Evolutionary conservation across 345 rosid genomes (phyloP).

Genomic region (Eucalyptus guilfoylei): DNA sequence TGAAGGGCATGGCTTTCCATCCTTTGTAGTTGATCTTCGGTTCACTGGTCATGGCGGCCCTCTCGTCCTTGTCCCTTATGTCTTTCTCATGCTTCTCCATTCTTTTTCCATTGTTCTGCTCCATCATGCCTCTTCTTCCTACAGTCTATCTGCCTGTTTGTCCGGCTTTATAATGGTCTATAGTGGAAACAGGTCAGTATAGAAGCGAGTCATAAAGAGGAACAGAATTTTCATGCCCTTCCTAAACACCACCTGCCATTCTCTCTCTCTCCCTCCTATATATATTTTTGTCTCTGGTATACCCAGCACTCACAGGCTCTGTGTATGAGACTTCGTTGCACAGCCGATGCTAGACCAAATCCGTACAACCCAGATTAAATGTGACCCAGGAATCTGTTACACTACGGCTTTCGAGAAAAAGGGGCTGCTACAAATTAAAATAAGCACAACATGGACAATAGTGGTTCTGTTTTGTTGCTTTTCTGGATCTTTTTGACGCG

Average conservation of each 20-base stretch:
- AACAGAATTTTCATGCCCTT: neutral
- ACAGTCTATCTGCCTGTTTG: neutral
- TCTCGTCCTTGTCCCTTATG: neutral
- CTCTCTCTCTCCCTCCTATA: neutral
- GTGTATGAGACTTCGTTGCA: too few relatives aligned
- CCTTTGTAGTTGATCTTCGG: conserved; percentile 44
- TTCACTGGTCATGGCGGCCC: neutral
- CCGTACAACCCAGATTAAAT: neutral
- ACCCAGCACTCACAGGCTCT: neutral
- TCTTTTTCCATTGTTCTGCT: neutral
- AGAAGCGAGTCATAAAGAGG: neutral
- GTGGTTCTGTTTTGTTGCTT: neutral
- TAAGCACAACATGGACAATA: neutral
- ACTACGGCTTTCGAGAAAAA: neutral
- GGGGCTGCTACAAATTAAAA: neutral
- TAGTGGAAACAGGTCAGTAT: neutral
- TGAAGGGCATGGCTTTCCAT: conserved; percentile 67
- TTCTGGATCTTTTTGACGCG: neutral
- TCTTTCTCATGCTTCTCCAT: neutral
- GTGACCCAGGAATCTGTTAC: neutral
- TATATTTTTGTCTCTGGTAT: neutral
- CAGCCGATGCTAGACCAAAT: neutral
- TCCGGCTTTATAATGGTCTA: neutral
- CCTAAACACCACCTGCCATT: neutral
- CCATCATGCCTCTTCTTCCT: neutral